Evolutionary conservation across 306 rosid genomes (phyloP).

Genomic region (Cicer chorassanicum): DNA sequence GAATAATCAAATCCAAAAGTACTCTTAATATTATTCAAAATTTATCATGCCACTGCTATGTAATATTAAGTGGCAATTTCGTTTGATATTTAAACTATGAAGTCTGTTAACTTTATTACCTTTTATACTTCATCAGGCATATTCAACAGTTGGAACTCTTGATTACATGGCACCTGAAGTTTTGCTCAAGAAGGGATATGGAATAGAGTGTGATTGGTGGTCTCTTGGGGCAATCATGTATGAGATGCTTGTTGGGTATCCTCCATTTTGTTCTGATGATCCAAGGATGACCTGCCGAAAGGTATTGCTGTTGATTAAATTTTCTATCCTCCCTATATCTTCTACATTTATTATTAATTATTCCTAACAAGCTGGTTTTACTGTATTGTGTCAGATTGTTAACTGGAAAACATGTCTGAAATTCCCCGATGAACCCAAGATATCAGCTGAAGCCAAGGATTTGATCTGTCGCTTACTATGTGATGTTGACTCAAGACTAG

Average conservation of each 20-base stretch:
- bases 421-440: conserved; percentile 91
- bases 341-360: conserved; percentile 28
- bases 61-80: conserved; percentile 4
- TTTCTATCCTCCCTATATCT: conserved; percentile 38
- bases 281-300: conserved; percentile 98
- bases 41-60: conserved; percentile 28
- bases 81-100: conserved; percentile 12
- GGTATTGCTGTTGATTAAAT: conserved; percentile 56
- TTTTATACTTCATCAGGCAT: conserved; percentile 65
- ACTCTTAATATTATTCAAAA: conserved; percentile 22
- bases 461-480: conserved; percentile 84
- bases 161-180: conserved; percentile 99
- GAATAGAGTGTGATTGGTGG: conserved; percentile 99
- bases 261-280: conserved; percentile 98
- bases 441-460: conserved; percentile 84
- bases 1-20: conserved; percentile 7
- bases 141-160: conserved; percentile 98
- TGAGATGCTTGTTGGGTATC: conserved; percentile 97
- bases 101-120: conserved; percentile 22
- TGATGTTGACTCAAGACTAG: conserved; percentile 91
- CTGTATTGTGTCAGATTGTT: conserved; percentile 71
- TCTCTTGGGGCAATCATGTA: conserved; percentile 98
- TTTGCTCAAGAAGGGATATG: conserved; percentile 95
- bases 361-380: conserved; percentile 27
- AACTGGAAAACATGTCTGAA: conserved; percentile 96